Conservation (phyloP, 805 yeast species). For the Nakazawaea laoshanensis region DNA sequence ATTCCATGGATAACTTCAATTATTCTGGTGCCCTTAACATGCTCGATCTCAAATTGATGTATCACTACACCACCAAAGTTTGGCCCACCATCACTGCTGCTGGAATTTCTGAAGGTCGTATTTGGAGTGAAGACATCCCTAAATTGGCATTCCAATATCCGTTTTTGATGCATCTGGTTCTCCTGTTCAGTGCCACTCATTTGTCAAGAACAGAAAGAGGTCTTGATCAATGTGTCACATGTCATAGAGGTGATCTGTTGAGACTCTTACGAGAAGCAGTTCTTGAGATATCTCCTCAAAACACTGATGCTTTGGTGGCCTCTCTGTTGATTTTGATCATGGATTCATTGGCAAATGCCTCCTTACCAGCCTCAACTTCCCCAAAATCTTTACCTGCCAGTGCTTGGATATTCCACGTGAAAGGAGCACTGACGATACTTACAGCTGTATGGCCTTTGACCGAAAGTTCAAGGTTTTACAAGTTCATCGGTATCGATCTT, state of each 20-base stretch:
- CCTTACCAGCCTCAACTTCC: constrained; percentile 40
- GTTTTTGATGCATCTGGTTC: constrained; percentile 82
- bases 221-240: constrained; percentile 71
- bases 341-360: constrained; percentile 92
- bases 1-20: constrained; percentile 3
- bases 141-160: constrained; percentile 82
- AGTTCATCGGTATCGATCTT: constrained; percentile 76
- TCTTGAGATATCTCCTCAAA: constrained; percentile 69
- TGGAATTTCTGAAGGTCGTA: constrained; percentile 76
- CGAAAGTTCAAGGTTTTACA: constrained; percentile 55
- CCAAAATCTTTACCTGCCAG: constrained; percentile 75
- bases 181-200: constrained; percentile 92
- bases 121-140: constrained; percentile 87
- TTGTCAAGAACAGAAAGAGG: constrained; percentile 69
- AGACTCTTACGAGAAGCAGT: constrained; percentile 79
- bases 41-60: constrained; percentile 74
- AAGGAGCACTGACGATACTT: constrained; percentile 92
- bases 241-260: constrained; percentile 83
- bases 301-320: constrained; percentile 90
- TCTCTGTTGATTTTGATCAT: constrained; percentile 82
- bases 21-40: constrained; percentile 40
- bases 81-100: constrained; percentile 86
- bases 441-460: constrained; percentile 95
- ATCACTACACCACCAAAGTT: constrained; percentile 79
- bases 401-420: constrained; percentile 95